Conservation (phyloP, 306 rosid genomes). For the Glycyrrhiza uralensis region DNA sequence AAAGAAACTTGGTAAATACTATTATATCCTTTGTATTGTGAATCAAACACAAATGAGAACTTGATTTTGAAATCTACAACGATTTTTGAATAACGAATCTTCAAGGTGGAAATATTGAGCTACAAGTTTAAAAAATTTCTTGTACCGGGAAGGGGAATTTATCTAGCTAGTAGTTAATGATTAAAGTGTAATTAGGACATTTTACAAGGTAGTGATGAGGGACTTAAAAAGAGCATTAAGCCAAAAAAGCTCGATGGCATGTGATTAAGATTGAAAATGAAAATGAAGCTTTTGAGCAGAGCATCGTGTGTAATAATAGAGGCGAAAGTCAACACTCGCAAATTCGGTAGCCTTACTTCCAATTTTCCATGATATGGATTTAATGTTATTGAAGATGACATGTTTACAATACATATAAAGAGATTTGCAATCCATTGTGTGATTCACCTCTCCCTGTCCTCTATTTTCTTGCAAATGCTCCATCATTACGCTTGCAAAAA, state of each 20-base stretch:
- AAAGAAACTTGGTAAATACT: too few relatives aligned
- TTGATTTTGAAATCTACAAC: not conserved
- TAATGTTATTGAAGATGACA: not conserved
- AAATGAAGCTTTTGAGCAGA: conserved; percentile 14
- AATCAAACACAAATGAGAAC: too few relatives aligned
- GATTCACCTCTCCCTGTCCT: not conserved
- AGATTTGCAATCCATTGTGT: not conserved
- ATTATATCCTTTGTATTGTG: too few relatives aligned
- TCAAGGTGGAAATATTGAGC: not conserved
- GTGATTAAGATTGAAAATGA: conserved; percentile 36
- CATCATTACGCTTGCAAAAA: not conserved
- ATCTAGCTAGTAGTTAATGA: not conserved
- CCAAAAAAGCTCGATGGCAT: conserved; percentile 23
- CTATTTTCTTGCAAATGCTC: conserved; percentile 8
- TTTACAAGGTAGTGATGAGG: not conserved
- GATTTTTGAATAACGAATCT: not conserved
- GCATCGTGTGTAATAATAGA: conserved; percentile 27
- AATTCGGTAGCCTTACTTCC: not conserved
- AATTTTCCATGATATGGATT: conserved; percentile 4
- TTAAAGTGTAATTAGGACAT: conserved; percentile 14
- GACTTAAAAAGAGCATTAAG: not conserved
- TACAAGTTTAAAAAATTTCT: not conserved
- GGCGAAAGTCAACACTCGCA: conserved; percentile 40
- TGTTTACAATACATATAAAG: not conserved
- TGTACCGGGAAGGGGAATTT: not conserved